These are phyloP conservation scores for Fraxinus sp. DNA, from an alignment of 305 asterid genomes.

Conservation along the genomic window DNA sequence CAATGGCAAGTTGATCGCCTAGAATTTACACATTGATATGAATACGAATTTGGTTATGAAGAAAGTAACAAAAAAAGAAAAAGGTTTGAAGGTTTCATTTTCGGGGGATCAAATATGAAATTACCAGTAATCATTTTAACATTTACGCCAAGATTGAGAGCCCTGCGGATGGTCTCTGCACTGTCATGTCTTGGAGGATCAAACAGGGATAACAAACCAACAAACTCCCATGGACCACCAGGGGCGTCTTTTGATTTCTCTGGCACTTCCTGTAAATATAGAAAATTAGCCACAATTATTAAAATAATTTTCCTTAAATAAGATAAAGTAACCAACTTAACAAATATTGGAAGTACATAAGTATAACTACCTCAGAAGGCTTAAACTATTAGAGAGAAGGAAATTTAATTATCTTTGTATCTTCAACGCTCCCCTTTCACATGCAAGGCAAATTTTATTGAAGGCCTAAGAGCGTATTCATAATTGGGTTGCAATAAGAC, in stretches of 20 bases:
- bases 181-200: constrained; percentile 73
- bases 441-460: neutral
- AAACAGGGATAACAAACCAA: constrained; percentile 56
- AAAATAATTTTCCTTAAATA: neutral
- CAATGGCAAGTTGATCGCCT: constrained; percentile 63
- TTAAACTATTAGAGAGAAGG: neutral
- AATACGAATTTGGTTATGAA: neutral
- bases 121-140: constrained; percentile 65
- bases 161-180: constrained; percentile 55
- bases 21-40: neutral
- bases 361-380: neutral
- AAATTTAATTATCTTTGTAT: neutral
- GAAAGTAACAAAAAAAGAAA: neutral
- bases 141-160: constrained; percentile 59
- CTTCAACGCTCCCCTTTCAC: neutral
- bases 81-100: neutral
- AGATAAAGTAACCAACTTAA: neutral
- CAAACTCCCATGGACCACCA: constrained; percentile 57
- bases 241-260: constrained; percentile 51
- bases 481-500: neutral
- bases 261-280: constrained; percentile 49
- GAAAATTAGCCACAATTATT: neutral
- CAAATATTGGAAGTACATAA: neutral
- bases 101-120: neutral
- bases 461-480: neutral